Percentiles rank a stretch among this genome's conserved stretches.
phyloP scores from a whole-genome alignment of 768 basidiomycete genomes.

The Tylopilus sp. region DNA sequence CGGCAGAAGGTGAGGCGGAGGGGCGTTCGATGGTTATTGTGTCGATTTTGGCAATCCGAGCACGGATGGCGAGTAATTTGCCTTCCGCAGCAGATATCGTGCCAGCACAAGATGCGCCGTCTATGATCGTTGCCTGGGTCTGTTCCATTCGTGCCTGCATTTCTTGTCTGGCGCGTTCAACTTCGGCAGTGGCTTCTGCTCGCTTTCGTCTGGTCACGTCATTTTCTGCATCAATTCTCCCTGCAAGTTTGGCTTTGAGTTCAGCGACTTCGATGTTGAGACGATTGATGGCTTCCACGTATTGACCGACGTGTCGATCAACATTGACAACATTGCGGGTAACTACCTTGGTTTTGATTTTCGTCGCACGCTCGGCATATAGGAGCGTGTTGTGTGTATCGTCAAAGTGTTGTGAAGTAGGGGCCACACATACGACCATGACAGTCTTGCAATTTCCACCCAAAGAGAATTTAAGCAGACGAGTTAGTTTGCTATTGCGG shows the following conservation, averaged over 20 bases:
- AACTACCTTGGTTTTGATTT: conserved; percentile 97
- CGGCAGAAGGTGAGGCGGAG: conserved; percentile 41
- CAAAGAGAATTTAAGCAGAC: conserved; percentile 94
- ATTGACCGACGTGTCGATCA: conserved; percentile 91
- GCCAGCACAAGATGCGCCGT: conserved; percentile 72
- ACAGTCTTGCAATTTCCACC: conserved; percentile 99
- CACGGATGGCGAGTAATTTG: conserved; percentile 61
- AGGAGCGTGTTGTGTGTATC: conserved; percentile 98
- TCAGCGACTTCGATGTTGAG: conserved; percentile 81
- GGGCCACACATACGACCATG: conserved; percentile 98
- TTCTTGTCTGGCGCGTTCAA: conserved; percentile 71
- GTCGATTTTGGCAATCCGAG: conserved; percentile 59
- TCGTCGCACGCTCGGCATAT: conserved; percentile 96
- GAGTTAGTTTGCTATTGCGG: conserved; percentile 96
- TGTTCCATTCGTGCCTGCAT: conserved; percentile 69
- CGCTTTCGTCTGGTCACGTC: conserved; percentile 65
- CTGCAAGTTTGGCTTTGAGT: conserved; percentile 82
- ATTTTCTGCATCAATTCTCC: conserved; percentile 58
- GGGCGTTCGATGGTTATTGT: conserved; percentile 34
- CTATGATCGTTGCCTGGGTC: conserved; percentile 64
- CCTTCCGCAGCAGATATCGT: conserved; percentile 66
- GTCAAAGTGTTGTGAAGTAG: conserved; percentile 93
- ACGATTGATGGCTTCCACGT: conserved; percentile 90
- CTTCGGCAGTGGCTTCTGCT: conserved; percentile 67
- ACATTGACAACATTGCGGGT: conserved; percentile 95